These are phyloP conservation scores for Trichoderma atrobrunneum DNA, from an alignment of 2,329 filamentous ascomycete species.

Conservation along the genomic window DNA sequence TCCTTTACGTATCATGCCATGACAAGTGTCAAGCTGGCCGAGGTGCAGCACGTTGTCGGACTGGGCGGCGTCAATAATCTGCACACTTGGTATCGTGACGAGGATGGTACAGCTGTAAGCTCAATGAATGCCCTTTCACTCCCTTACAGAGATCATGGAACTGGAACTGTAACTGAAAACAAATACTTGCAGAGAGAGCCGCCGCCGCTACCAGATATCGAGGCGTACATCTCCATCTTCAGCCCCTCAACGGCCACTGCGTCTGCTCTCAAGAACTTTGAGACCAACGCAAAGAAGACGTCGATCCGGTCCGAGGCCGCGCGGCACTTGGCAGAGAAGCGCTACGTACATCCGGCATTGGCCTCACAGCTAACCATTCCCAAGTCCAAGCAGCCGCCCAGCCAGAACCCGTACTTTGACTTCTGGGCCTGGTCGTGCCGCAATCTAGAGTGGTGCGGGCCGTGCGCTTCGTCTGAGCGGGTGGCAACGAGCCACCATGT, in stretches of 20 bases:
- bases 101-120: slow-evolving; percentile 36
- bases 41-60: slow-evolving; percentile 47
- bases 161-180: slow-evolving; percentile 2
- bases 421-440: slow-evolving; percentile 65
- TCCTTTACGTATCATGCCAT: slow-evolving; percentile 52
- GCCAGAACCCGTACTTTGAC: slow-evolving; percentile 63
- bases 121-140: background rate
- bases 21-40: slow-evolving; percentile 46
- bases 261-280: slow-evolving; percentile 61
- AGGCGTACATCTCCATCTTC: slow-evolving; percentile 67
- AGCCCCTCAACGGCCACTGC: slow-evolving; percentile 55
- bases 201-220: slow-evolving; percentile 57
- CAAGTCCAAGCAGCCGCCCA: slow-evolving; percentile 43
- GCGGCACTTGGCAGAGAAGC: slow-evolving; percentile 51
- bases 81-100: slow-evolving; percentile 48
- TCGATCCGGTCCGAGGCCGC: slow-evolving; percentile 59
- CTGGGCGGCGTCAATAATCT: slow-evolving; percentile 45
- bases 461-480: slow-evolving; percentile 49
- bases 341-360: slow-evolving; percentile 48
- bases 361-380: slow-evolving; percentile 41
- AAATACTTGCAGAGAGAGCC: slow-evolving; percentile 38
- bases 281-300: slow-evolving; percentile 61
- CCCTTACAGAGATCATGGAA: background rate
- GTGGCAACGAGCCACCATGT: slow-evolving; percentile 63
- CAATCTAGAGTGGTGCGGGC: slow-evolving; percentile 64